Evolutionary conservation across 225 moss, liverwort and hornwort genomes (phyloP), one percentile per base, ranked within the genome.

Genomic region (Marchantia paleacea): DNA sequence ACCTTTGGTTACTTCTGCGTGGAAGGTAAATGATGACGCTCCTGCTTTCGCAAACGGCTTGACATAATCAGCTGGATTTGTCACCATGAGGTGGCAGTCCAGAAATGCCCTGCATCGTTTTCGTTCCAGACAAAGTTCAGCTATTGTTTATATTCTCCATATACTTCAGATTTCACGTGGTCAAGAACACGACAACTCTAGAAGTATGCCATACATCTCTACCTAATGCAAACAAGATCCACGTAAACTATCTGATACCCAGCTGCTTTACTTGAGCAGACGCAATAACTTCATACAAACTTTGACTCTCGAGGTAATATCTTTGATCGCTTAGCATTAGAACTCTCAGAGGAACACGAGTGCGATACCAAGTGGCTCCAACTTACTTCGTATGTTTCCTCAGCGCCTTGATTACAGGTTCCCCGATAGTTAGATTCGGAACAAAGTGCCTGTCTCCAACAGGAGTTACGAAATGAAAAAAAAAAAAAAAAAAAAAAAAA

Each of bases 21-120:
- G 97, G 82, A 97, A 97, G 65, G 94, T 94, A 80, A 97, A 97
- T 29, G 93, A 90, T 52, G 94, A 94, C 79, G 97, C 97, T 63
- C 97, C 97, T 55, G 94, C 93, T 83, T 94, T 93, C 57, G 81
- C 83, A 75, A 97, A 87, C 0, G 91, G 92, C 85, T 93, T 87
- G 60, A 97, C 97, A 75, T 97, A 94, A 77, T 94, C 92, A 80
- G 90, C 77, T 77, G 97, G 97, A 86, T 97, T 94, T 81, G 97
- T 97, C 26, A 97, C 97, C 97, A 97, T 97, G 76, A 97, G 86
- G 80, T 97, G 97, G 72, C 97, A 97, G 80, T 97, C 97, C 86
- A 97, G 88, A 54, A 89, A 97, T 84, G 94, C 93, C 77, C 97
- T 97, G 93, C 77, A 82, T 39, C 74, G 28, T 54, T 53, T 28